phyloP scores from a whole-genome alignment of 1,284 basidiomycete species.

The Ganoderma multipileum region DNA sequence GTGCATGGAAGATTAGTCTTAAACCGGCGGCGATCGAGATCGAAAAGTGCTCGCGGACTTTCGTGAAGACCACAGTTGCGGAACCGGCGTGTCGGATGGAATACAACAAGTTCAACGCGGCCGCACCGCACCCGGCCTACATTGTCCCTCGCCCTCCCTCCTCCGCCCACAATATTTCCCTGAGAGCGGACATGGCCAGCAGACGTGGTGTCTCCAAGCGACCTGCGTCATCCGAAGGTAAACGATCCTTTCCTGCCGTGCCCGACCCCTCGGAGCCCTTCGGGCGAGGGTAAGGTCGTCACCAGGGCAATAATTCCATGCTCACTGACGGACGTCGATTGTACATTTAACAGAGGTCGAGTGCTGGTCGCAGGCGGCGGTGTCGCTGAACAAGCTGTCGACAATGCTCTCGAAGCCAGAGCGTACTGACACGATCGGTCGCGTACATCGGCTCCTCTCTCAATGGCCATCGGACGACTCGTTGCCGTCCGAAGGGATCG shows the following conservation, averaged over 20 bases:
- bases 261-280: background rate
- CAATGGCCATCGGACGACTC: slow-evolving; percentile 77
- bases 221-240: slow-evolving; percentile 67
- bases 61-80: slow-evolving; percentile 26
- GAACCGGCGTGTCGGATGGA: slow-evolving; percentile 33
- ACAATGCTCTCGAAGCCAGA: slow-evolving; percentile 56
- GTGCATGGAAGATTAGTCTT: slow-evolving; percentile 8
- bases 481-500: slow-evolving; percentile 69
- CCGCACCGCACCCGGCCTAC: slow-evolving; percentile 26
- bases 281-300: slow-evolving; percentile 6
- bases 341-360: slow-evolving; percentile 59
- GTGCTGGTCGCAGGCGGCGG: slow-evolving; percentile 71
- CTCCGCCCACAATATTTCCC: slow-evolving; percentile 18
- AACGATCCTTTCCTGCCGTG: background rate
- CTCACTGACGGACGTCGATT: slow-evolving; percentile 10
- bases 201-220: slow-evolving; percentile 58
- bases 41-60: slow-evolving; percentile 31
- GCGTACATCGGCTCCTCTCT: slow-evolving; percentile 73
- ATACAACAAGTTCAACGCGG: slow-evolving; percentile 28
- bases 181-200: slow-evolving; percentile 53
- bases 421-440: slow-evolving; percentile 64
- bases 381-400: slow-evolving; percentile 61
- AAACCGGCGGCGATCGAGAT: slow-evolving; percentile 30
- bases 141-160: slow-evolving; percentile 20
- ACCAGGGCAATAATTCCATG: background rate